phyloP scores from a whole-genome alignment of 306 rosid genomes.

The Albizia julibrissin region DNA sequence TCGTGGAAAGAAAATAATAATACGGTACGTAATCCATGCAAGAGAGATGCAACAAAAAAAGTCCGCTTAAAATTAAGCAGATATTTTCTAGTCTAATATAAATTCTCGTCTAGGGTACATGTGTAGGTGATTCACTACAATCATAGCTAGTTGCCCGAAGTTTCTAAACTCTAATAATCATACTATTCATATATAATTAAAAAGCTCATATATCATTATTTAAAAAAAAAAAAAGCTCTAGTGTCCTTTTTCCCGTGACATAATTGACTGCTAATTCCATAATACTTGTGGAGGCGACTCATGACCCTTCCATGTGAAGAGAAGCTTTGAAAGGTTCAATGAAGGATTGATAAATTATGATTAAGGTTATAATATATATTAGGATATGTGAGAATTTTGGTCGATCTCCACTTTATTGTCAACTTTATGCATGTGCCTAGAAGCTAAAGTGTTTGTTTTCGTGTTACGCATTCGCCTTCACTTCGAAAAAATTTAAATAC shows the following conservation, averaged over 20 bases:
- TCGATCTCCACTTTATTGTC: conserved; percentile 57
- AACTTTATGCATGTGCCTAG: conserved; percentile 53
- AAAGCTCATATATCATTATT: background rate
- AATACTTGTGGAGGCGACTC: conserved; percentile 25
- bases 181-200: background rate
- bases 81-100: background rate
- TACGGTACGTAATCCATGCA: conserved; percentile 8
- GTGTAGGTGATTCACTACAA: background rate
- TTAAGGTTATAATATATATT: conserved; percentile 41
- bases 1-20: background rate
- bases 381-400: conserved; percentile 58
- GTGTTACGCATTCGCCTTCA: conserved; percentile 30
- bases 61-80: background rate
- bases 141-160: background rate
- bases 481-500: conserved; percentile 34
- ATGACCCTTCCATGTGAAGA: conserved; percentile 53
- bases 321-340: conserved; percentile 29
- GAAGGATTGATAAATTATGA: conserved; percentile 16
- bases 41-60: background rate
- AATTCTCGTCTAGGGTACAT: background rate
- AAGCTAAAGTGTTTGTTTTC: conserved; percentile 29
- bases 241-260: background rate
- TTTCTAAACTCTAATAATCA: background rate
- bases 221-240: background rate
- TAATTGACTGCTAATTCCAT: conserved; percentile 6